Percentiles rank a stretch among this genome's conserved stretches.
Evolutionary conservation across 306 rosid genomes (phyloP).

Genomic region (Macrotyloma uniflorum): DNA sequence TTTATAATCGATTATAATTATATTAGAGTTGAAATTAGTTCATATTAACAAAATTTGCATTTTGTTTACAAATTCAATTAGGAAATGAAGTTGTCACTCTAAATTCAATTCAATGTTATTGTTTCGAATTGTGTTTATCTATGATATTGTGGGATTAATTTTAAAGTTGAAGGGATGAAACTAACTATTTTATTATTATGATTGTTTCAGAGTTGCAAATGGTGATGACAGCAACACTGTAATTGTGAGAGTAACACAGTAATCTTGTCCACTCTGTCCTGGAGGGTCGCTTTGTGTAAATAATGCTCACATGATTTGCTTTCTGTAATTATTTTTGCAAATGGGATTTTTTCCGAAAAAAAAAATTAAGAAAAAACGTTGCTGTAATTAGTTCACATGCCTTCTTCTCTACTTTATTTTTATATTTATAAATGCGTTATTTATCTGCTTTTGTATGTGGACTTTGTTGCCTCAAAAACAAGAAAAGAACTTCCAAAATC

Average conservation of each 20-base stretch:
- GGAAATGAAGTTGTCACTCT: neutral
- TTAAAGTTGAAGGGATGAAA: neutral
- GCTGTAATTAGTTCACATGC: too few species aligned
- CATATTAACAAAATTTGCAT: neutral
- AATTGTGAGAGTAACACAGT: too few species aligned
- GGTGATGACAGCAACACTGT: too few species aligned
- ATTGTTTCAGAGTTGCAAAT: too few species aligned
- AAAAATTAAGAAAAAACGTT: too few species aligned
- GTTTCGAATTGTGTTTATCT: neutral
- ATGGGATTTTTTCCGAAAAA: too few species aligned
- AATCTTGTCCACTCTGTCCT: too few species aligned
- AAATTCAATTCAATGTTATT: neutral
- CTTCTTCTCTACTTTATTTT: too few species aligned
- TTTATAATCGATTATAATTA: neutral
- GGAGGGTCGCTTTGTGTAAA: too few species aligned
- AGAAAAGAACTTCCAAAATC: slow-evolving; percentile 6
- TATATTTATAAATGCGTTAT: too few species aligned
- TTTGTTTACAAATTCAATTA: neutral
- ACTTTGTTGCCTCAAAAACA: slow-evolving; percentile 5
- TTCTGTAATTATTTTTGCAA: too few species aligned
- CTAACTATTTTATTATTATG: neutral
- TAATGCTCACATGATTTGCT: too few species aligned
- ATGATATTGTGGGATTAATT: neutral
- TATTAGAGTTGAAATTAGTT: neutral
- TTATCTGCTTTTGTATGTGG: neutral